phyloP scores from a whole-genome alignment of 208 protist species.

The Wallacemonas rigidus region DNA sequence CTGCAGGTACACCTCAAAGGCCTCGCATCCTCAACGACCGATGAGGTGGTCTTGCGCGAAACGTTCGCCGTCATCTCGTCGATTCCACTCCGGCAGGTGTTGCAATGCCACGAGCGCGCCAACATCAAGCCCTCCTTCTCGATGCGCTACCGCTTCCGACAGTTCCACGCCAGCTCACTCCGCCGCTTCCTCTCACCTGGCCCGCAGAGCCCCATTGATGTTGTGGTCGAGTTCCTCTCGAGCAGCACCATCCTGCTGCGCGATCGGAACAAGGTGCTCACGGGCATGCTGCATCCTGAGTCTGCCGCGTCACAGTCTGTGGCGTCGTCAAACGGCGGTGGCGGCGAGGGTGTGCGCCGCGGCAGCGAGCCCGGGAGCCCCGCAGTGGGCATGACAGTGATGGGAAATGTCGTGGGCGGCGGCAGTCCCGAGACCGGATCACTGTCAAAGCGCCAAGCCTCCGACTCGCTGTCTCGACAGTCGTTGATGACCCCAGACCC shows the following conservation, averaged over 20 bases:
- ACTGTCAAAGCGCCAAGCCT: not conserved
- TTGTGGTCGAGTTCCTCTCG: conserved; percentile 22
- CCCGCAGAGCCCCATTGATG: conserved; percentile 23
- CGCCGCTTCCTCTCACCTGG: conserved; percentile 14
- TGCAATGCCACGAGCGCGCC: conserved; percentile 37
- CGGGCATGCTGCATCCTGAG: conserved; percentile 15
- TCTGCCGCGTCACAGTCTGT: not conserved
- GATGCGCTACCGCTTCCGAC: conserved; percentile 24
- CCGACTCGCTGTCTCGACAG: not conserved
- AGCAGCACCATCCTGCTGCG: conserved; percentile 26
- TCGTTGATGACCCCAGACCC: not conserved
- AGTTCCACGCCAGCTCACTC: conserved; percentile 21
- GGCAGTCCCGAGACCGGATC: conserved; percentile 8
- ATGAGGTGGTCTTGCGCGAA: not conserved
- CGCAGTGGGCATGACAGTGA: conserved; percentile 24
- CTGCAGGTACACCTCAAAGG: conserved; percentile 13
- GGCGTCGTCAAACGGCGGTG: not conserved
- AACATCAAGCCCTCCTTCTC: conserved; percentile 24
- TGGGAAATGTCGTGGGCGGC: conserved; percentile 13
- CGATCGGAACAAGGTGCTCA: conserved; percentile 2
- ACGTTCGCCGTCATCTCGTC: conserved; percentile 22
- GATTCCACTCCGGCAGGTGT: conserved; percentile 25
- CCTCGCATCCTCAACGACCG: not conserved
- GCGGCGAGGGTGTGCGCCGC: too few relatives aligned
- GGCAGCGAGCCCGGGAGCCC: not conserved